These are phyloP conservation scores for Aspergillaceae sp. DNA, from an alignment of 2,329 filamentous ascomycete genomes.

Conservation along the genomic window DNA sequence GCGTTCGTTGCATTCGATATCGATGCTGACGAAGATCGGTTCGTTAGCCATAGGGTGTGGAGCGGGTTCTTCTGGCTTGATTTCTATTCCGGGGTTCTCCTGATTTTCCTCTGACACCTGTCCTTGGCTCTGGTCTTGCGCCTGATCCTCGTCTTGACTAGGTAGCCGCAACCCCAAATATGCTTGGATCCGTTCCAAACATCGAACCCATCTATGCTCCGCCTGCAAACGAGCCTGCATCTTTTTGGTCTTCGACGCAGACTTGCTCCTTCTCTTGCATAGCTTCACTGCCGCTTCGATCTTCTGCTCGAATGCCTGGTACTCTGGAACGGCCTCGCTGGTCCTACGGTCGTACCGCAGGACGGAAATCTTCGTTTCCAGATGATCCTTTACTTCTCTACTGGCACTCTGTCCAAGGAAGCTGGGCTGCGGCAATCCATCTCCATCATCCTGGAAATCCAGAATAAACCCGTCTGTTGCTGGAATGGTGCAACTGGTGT, in stretches of 20 bases:
- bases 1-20: constrained; percentile 73
- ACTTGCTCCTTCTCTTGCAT: constrained; percentile 41
- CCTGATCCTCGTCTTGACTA: constrained; percentile 1
- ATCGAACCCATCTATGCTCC: constrained; percentile 46
- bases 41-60: constrained; percentile 44
- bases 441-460: constrained; percentile 51
- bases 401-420: constrained; percentile 55
- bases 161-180: constrained; percentile 43
- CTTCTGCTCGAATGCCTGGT: constrained; percentile 31
- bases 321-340: neutral
- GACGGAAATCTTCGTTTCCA: constrained; percentile 28
- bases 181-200: constrained; percentile 56
- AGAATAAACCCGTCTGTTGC: constrained; percentile 51
- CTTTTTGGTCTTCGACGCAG: constrained; percentile 42
- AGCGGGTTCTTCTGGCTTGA: constrained; percentile 26
- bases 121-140: constrained; percentile 10
- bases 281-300: constrained; percentile 46
- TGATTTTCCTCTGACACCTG: neutral
- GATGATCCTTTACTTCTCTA: constrained; percentile 32
- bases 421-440: constrained; percentile 55
- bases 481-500: constrained; percentile 52
- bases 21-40: constrained; percentile 68
- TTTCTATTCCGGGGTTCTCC: constrained; percentile 7
- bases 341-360: constrained; percentile 4
- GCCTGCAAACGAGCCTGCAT: constrained; percentile 41